Conservation (phyloP, 2,329 filamentous ascomycete species). For the Cladophialophora yegresii region DNA sequence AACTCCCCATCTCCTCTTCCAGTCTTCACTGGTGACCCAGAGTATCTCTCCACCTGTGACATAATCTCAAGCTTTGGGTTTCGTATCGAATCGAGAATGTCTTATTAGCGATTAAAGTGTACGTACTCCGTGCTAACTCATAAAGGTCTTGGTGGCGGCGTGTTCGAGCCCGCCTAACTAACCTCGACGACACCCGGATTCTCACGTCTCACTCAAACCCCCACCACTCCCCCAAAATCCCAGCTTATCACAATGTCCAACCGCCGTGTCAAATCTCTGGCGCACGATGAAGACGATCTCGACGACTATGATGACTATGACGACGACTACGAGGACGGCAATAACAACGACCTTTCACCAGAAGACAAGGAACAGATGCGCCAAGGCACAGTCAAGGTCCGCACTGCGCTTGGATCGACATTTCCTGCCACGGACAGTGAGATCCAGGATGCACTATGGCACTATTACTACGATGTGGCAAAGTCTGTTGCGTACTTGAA, state of each 20-base stretch:
- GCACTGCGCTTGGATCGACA: conserved; percentile 64
- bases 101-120: not conserved
- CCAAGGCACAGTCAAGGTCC: conserved; percentile 66
- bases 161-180: not conserved
- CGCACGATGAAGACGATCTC: conserved; percentile 45
- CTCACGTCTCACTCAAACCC: not conserved
- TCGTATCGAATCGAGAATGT: not conserved
- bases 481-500: conserved; percentile 81
- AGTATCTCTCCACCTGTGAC: not conserved
- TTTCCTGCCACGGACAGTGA: conserved; percentile 66
- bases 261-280: conserved; percentile 50
- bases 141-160: not conserved
- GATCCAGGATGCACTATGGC: conserved; percentile 87
- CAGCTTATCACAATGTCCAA: conserved; percentile 45
- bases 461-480: conserved; percentile 91
- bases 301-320: conserved; percentile 45
- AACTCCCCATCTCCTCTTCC: too few species aligned
- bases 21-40: too few species aligned
- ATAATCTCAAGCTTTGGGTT: not conserved
- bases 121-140: not conserved
- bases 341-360: conserved; percentile 41
- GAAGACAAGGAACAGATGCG: conserved; percentile 61
- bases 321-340: conserved; percentile 31
- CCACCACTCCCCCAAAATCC: not conserved
- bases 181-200: not conserved